Percentiles rank a stretch among this genome's conserved stretches.
Evolutionary conservation across 140 eudicot genomes (phyloP).

Genomic region (Bidens hawaiensis): DNA sequence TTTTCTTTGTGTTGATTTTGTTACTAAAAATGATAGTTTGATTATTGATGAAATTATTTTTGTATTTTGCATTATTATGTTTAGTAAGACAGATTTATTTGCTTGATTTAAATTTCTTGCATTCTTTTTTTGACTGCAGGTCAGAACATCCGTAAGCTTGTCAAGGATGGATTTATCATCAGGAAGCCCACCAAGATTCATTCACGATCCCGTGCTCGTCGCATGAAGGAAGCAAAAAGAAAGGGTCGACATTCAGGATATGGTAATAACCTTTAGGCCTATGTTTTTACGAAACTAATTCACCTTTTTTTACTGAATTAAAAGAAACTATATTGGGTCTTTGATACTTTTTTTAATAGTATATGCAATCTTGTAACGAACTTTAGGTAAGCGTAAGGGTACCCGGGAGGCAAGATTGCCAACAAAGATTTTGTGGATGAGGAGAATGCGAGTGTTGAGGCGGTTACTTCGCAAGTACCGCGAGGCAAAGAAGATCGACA

Average conservation of each 20-base stretch:
- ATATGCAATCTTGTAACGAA: neutral
- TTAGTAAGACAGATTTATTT: neutral
- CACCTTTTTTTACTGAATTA: too few species aligned
- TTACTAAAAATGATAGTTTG: neutral
- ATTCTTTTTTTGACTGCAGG: conserved; percentile 38
- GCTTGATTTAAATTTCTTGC: neutral
- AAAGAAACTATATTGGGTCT: too few species aligned
- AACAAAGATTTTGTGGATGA: conserved; percentile 88
- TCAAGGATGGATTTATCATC: conserved; percentile 92
- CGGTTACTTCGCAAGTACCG: conserved; percentile 88
- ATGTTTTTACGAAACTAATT: neutral
- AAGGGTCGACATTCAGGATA: conserved; percentile 99
- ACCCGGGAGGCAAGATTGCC: conserved; percentile 96
- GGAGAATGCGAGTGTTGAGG: conserved; percentile 91
- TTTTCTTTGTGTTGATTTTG: neutral
- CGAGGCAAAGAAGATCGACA: conserved; percentile 92
- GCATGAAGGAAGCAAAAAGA: conserved; percentile 89
- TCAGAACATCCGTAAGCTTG: conserved; percentile 83
- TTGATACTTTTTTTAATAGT: too few species aligned
- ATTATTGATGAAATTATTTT: neutral
- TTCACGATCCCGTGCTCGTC: conserved; percentile 93
- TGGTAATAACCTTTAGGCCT: conserved; percentile 33
- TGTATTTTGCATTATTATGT: neutral
- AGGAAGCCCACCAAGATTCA: conserved; percentile 98
- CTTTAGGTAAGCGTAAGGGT: conserved; percentile 91